Base-by-base conservation (phyloP, 1,139 yeast species). In the Suzukiozyma palmioleophila region DNA sequence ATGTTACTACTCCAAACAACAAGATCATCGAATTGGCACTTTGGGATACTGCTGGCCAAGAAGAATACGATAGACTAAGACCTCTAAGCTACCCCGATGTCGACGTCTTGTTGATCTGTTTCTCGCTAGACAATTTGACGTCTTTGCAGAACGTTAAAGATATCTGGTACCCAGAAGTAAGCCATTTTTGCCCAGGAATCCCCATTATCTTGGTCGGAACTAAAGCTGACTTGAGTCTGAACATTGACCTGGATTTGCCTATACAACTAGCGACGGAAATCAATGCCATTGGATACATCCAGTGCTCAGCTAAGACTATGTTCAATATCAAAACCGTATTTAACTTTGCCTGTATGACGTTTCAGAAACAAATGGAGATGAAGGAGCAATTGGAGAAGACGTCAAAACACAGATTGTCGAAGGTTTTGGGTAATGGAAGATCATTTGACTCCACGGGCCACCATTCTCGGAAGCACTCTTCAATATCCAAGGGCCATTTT, bases 11-110 rank as follows among this genome's bases (percentile, higher is more conserved):
- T 0, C 81, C 87, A 1, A 64, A 64, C 38, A 72, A 70, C 32
- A 76, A 79, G 47, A 51, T 63, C 2, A 56, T 71, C n/a, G 94
- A 79, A 62, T 67, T 87, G 53, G 92, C 85, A 22, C 62, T 87
- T 34, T 86, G 95, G 95, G 97, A 90, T 60, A 88, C 97, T 0
- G 96, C 96, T 0, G 96, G 96, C 3, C 96, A 88, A 61, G 96
- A 88, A 60, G 95, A 87, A 58, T 88, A 87, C 57, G 95, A 85
- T 58, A 64, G 96, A 42, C 66, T 88, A 44, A 69, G 97, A 48
- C 94, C 96, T 8, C 68, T 89, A 41, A 77, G 87, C 43, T 89
- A 89, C 57, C 89, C 92, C 8, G 95, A 85, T 49, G 89, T 83
- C 3, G 86, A 87, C 57, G 62, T 88, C 2, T 61, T 88, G 18